Evolutionary conservation across 2,329 filamentous ascomycete genomes (phyloP), one percentile per base, ranked within the genome.

Genomic region (Ophiostoma himal-ulmi): DNA sequence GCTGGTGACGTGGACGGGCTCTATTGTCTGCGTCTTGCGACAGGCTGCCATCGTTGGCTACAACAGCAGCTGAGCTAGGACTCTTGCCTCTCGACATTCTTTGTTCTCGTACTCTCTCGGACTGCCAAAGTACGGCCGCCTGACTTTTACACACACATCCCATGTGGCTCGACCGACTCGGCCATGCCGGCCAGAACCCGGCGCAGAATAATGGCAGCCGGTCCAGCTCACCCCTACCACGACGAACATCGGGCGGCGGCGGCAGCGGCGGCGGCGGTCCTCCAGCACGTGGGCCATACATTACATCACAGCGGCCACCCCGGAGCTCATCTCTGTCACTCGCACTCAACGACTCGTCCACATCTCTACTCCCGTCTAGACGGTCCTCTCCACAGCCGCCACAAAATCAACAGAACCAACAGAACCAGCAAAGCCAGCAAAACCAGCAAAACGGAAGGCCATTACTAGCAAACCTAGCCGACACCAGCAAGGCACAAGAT

Each of bases 121-220:
- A 10, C 22, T 57, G 8, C 11, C 39, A 30, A 48, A n/a, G 44
- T 20, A 48, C 41, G 17, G 10, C 6, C 30, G 13, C 11, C 57
- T 14, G 17, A 10, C 60, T 65, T 6, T 65, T 62, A 0, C 26
- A 30, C 37, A 6, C 67, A 13, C 39, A 60, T 20, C 10, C 76
- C 76, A 96, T 96, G 92, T 97, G 93, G 93, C 88, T 96, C 77
- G 93, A 97, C 82, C 90, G 93, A 78, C 88, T 96, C 74, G 89
- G 91, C 74, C 86, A 78, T 82, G 87, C 80, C 72, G 82, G 80
- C 74, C 83, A 86, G 70, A 84, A 86, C 73, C 87, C 88, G 71
- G 86, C 80, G 72, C 83, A 88, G 77, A 82, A 88, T 72, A 84
- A 64, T 20, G 36, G 85, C 78, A 88, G 85, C 78, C 88, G 92